phyloP scores from a whole-genome alignment of 2,329 filamentous ascomycete species.

The Cordyceps javanica region DNA sequence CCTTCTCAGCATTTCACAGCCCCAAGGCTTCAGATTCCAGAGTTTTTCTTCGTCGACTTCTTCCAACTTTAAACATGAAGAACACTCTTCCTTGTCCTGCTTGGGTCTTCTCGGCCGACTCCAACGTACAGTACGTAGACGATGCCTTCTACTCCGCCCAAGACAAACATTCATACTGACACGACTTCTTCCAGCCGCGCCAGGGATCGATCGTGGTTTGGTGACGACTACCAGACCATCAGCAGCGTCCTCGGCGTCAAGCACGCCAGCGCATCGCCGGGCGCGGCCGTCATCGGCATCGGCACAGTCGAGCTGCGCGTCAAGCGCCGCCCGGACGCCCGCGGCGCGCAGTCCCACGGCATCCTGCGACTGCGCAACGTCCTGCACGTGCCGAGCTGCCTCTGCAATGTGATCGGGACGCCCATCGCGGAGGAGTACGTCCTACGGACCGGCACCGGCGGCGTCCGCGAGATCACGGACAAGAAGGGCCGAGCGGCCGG shows the following conservation, averaged over 20 bases:
- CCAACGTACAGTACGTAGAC: conserved; percentile 13
- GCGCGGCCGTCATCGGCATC: conserved; percentile 5
- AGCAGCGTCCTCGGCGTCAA: neutral
- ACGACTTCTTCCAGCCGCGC: neutral
- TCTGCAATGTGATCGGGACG: neutral
- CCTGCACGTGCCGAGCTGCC: neutral
- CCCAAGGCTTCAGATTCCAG: neutral
- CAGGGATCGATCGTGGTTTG: conserved; percentile 14
- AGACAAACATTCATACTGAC: neutral
- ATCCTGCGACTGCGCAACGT: conserved; percentile 4
- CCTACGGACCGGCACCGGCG: neutral
- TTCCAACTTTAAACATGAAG: neutral
- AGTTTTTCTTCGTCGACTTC: neutral
- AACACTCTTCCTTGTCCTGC: neutral
- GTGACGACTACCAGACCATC: conserved; percentile 11
- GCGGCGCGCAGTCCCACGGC: conserved; percentile 3
- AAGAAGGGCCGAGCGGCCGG: neutral
- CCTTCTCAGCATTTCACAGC: neutral
- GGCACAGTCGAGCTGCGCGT: conserved; percentile 11
- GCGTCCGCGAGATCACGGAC: neutral
- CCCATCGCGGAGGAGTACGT: neutral
- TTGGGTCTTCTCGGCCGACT: conserved; percentile 4
- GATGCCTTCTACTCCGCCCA: neutral
- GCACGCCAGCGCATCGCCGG: no score
- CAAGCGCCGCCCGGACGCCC: conserved; percentile 2